Base-by-base conservation (phyloP, 768 basidiomycete species). In the Russula compacta region DNA sequence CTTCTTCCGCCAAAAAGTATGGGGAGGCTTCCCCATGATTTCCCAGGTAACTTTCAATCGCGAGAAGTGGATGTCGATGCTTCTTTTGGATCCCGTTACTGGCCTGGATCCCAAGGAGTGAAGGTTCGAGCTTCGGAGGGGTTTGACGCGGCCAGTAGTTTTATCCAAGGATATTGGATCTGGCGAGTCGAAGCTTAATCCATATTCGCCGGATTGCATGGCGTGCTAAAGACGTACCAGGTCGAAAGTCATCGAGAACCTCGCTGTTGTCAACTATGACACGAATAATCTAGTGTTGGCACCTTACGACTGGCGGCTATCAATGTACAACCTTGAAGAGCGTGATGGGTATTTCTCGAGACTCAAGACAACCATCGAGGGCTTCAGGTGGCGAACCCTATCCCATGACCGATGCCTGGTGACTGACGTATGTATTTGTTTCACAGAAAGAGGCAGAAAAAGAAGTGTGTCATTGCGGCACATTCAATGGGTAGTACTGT, bases 121-220 rank as follows among this genome's bases (percentile, higher is more conserved):
- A 97, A 92, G 71, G 84, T 98, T 59, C 80, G 95, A 39, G 92
- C 95, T 12, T 92, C 92, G 0, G 91, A 97, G 72, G 95, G 95
- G 0, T 83, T 95, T 21, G 89, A 92, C 69, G 92, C 92, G 0
- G 94, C 92, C 2, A 89, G 87, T 64, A 86, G 79, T 66, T 87
- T 92, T 66, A 83, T 93, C 59, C 84, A 86, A 70, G 93, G 95
- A 1, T 99, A 94, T 70, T 98, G 94, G 95, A 84, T 95, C 56
- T 95, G 93, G 92, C 86, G 68, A 56, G 75, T 64, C 33, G 8
- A 15, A 55, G 24, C 7, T 42, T 24, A n/a, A 33, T 12, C 36
- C 8, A 4, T 17, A 6, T 2, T n/a, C 49, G 40, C 10, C 53
- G 39, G 24, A 36, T 50, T 38, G 6, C 32, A 15, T 21, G 19